Evolutionary conservation across 179 eudicot species (phyloP).

Genomic region (Nepenthes alata): DNA sequence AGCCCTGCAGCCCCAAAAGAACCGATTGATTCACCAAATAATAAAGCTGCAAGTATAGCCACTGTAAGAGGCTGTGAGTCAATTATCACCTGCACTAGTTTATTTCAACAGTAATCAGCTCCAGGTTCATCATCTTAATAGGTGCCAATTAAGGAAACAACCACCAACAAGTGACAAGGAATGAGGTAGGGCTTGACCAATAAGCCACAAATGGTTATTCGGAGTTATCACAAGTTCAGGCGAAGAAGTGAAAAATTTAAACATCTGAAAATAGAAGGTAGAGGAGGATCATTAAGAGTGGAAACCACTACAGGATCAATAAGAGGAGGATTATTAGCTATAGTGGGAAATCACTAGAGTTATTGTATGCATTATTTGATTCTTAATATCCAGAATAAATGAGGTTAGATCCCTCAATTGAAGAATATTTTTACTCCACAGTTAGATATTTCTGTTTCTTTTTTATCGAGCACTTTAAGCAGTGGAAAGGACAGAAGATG

Average conservation of each 20-base stretch:
- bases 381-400: no score
- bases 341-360: no score
- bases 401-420: no score
- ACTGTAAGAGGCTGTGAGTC: conserved; percentile 99
- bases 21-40: conserved; percentile 91
- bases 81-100: conserved; percentile 75
- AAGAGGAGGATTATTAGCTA: no score
- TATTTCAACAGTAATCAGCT: conserved; percentile 7
- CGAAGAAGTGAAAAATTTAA: not conserved
- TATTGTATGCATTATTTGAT: no score
- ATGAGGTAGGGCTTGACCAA: not conserved
- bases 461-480: no score
- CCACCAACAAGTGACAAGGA: not conserved
- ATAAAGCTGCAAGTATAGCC: conserved; percentile 77
- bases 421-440: no score
- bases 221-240: not conserved
- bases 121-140: conserved; percentile 1
- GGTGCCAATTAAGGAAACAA: not conserved
- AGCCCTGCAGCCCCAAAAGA: conserved; percentile 83
- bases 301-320: no score
- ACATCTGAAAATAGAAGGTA: no score
- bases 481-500: no score
- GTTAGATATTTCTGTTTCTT: no score
- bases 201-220: not conserved
- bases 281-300: no score